phyloP scores from a whole-genome alignment of 2,329 filamentous ascomycete species.

The Sphaerulina vaccinii region DNA sequence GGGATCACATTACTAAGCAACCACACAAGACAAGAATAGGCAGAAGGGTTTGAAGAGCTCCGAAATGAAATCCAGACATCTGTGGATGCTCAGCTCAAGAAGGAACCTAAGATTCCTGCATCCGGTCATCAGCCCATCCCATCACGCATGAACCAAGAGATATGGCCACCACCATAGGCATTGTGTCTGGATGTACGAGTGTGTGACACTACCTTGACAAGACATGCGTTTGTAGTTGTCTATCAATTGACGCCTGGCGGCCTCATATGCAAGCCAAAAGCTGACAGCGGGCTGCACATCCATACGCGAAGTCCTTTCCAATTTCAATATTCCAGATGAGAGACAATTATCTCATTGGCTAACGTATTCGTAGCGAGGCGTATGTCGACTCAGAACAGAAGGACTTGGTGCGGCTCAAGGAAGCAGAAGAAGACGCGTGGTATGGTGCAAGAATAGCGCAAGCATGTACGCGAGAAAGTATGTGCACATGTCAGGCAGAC shows the following conservation, averaged over 20 bases:
- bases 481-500: too few relatives aligned
- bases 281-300: not conserved
- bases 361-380: too few relatives aligned
- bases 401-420: not conserved
- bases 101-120: not conserved
- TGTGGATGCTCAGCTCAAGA: not conserved
- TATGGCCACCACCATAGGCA: constrained; percentile 1
- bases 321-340: not conserved
- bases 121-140: too few relatives aligned
- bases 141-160: not conserved
- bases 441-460: too few relatives aligned
- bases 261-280: constrained; percentile 4
- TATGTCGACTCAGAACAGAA: not conserved
- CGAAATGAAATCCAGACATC: not conserved
- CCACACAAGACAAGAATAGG: not conserved
- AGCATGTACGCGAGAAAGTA: too few relatives aligned
- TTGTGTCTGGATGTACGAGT: not conserved
- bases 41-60: not conserved
- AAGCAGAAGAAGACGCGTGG: too few relatives aligned
- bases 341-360: too few relatives aligned
- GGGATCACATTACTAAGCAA: not conserved
- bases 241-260: constrained; percentile 10
- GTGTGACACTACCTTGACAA: constrained; percentile 2
- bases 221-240: too few relatives aligned
- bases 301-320: too few relatives aligned